Evolutionary conservation across 2,329 filamentous ascomycete genomes (phyloP).

Genomic region (Orbilia brochopaga): DNA sequence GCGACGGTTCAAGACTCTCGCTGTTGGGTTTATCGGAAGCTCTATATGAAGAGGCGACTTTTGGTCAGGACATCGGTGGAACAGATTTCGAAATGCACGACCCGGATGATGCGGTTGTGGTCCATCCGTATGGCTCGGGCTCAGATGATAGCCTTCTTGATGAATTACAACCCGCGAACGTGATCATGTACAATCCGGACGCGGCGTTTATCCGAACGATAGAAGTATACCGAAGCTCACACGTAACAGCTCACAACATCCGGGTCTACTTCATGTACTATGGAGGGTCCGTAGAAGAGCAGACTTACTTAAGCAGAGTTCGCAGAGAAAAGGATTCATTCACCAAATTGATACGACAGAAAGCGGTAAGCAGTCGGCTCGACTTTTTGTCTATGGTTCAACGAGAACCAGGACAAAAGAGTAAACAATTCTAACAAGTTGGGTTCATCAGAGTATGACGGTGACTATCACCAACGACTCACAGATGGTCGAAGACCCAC

Average conservation of each 20-base stretch:
- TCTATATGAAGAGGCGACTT: conserved; percentile 75
- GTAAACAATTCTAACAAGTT: not conserved
- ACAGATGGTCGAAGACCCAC: conserved; percentile 74
- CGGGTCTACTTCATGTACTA: conserved; percentile 98
- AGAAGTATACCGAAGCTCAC: conserved; percentile 86
- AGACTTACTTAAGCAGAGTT: conserved; percentile 85
- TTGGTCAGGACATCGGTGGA: conserved; percentile 85
- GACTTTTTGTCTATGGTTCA: not conserved
- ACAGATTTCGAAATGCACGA: conserved; percentile 90
- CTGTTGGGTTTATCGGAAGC: conserved; percentile 64
- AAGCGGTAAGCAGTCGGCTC: conserved; percentile 63
- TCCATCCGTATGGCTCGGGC: conserved; percentile 94
- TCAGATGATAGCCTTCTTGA: conserved; percentile 96
- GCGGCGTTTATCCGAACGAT: conserved; percentile 91
- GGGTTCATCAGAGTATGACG: conserved; percentile 72
- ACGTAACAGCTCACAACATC: conserved; percentile 79
- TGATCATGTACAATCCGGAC: conserved; percentile 98
- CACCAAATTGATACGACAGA: conserved; percentile 90
- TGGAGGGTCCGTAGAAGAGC: conserved; percentile 90
- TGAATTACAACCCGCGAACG: conserved; percentile 88
- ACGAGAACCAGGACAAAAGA: not conserved
- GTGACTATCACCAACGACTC: conserved; percentile 78
- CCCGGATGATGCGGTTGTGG: conserved; percentile 83
- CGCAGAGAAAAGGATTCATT: conserved; percentile 97
- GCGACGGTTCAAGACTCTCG: not conserved